A percentile compares a stretch with the other conserved stretches of the same genome.
Conservation (phyloP, 306 rosid genomes). For the Cicer yamashitae region DNA sequence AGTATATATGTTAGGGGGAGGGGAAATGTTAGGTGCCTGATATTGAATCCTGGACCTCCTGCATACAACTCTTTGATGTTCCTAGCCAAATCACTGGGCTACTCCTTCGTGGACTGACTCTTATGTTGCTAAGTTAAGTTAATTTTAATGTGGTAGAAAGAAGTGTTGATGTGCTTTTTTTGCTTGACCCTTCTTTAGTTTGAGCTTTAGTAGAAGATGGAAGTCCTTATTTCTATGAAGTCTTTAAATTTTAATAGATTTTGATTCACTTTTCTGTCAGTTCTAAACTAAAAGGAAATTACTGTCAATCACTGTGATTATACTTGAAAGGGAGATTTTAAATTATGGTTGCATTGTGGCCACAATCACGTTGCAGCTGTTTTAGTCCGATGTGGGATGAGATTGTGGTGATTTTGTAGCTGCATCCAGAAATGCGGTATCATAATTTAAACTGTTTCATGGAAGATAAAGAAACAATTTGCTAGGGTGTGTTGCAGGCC, state of each 20-base stretch:
- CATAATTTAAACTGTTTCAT: background rate
- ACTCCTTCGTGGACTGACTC: too few relatives aligned
- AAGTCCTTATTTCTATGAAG: constrained; percentile 1
- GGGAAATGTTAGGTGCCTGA: too few relatives aligned
- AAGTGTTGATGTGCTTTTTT: constrained; percentile 3
- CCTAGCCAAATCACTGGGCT: too few relatives aligned
- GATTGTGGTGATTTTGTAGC: background rate
- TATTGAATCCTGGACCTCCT: too few relatives aligned
- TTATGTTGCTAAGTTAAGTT: background rate
- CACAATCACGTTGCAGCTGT: background rate
- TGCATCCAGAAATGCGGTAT: background rate
- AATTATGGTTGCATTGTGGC: constrained; percentile 10
- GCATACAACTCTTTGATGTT: too few relatives aligned
- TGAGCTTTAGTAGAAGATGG: background rate
- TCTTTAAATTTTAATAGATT: constrained; percentile 8
- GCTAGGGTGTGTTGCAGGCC: background rate
- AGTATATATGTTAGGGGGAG: too few relatives aligned
- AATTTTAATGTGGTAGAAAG: background rate
- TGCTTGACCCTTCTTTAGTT: background rate
- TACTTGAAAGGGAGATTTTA: background rate
- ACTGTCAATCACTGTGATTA: background rate
- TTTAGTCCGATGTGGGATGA: background rate
- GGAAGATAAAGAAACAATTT: constrained; percentile 13
- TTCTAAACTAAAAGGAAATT: background rate
- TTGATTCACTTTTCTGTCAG: constrained; percentile 1